phyloP scores from a whole-genome alignment of 1,139 yeast genomes.

The Entelexis paramagnoliae region DNA sequence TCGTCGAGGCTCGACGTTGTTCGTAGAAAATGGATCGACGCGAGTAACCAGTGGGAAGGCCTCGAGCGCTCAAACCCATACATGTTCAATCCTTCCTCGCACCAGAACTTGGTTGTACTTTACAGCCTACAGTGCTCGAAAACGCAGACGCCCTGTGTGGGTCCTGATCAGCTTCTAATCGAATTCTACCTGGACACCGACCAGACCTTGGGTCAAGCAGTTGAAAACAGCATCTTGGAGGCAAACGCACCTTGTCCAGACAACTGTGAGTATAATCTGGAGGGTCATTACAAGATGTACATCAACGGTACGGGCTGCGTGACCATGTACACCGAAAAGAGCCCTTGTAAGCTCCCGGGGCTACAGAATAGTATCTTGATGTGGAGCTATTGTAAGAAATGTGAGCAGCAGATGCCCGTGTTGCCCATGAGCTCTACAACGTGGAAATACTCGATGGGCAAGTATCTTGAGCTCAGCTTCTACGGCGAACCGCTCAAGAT shows the following conservation, averaged over 20 bases:
- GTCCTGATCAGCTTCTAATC: slow-evolving; percentile 72
- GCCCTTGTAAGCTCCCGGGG: slow-evolving; percentile 47
- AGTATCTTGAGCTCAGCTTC: slow-evolving; percentile 74
- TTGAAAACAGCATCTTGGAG: slow-evolving; percentile 70
- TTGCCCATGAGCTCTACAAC: slow-evolving; percentile 81
- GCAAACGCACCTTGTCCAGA: slow-evolving; percentile 62
- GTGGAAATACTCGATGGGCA: slow-evolving; percentile 87
- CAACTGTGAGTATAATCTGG: slow-evolving; percentile 61
- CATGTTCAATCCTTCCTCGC: slow-evolving; percentile 55
- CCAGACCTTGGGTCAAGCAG: slow-evolving; percentile 76
- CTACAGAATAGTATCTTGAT: slow-evolving; percentile 61
- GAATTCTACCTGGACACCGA: slow-evolving; percentile 90
- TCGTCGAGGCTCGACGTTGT: slow-evolving; percentile 25
- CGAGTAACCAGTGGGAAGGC: slow-evolving; percentile 53
- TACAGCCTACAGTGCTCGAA: slow-evolving; percentile 65
- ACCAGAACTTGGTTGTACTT: slow-evolving; percentile 66
- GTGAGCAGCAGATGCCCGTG: slow-evolving; percentile 67
- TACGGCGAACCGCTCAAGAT: slow-evolving; percentile 48
- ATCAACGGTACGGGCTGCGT: slow-evolving; percentile 82
- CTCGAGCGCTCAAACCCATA: slow-evolving; percentile 41
- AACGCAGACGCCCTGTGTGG: slow-evolving; percentile 84
- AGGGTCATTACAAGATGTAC: slow-evolving; percentile 75
- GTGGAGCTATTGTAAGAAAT: slow-evolving; percentile 86
- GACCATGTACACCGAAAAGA: slow-evolving; percentile 61
- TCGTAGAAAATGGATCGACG: slow-evolving; percentile 29